Conservation (phyloP, 495 filamentous ascomycete species). For the Podospora fimiseda region DNA sequence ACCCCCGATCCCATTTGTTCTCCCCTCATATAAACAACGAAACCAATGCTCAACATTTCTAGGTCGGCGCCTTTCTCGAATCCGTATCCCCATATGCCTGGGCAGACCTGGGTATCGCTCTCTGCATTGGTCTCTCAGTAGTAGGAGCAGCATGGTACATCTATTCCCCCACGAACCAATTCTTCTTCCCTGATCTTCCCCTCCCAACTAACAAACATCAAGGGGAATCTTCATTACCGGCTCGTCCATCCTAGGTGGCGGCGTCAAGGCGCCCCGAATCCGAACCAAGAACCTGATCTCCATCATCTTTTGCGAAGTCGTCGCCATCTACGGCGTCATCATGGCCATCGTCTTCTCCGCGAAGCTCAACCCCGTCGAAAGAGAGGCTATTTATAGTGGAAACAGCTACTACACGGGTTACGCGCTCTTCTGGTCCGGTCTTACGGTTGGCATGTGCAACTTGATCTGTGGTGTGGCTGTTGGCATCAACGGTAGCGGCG, state of each 20-base stretch:
- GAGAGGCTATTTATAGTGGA: conserved; percentile 54
- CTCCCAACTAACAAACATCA: conserved; percentile 32
- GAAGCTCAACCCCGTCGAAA: conserved; percentile 66
- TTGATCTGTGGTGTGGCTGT: conserved; percentile 94
- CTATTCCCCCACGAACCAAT: too few relatives aligned
- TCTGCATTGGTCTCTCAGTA: conserved; percentile 92
- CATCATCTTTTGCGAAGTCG: conserved; percentile 99
- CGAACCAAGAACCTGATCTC: conserved; percentile 99
- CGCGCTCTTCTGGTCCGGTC: conserved; percentile 90
- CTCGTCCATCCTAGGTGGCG: conserved; percentile 95
- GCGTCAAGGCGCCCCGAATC: conserved; percentile 92
- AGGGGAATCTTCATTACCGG: conserved; percentile 99
- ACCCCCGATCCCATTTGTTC: too few relatives aligned
- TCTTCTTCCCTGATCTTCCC: too few relatives aligned
- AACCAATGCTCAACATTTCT: conserved; percentile 60
- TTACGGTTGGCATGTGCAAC: conserved; percentile 93
- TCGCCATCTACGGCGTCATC: conserved; percentile 99
- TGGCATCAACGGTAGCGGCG: conserved; percentile 95
- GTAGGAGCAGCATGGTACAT: conserved; percentile 95
- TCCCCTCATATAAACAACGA: too few relatives aligned
- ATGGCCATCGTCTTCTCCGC: conserved; percentile 97
- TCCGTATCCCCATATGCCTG: conserved; percentile 89
- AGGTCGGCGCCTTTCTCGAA: conserved; percentile 93
- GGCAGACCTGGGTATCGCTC: conserved; percentile 82
- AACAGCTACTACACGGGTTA: conserved; percentile 92